Evolutionary conservation across 148 eudicot species (phyloP).

Genomic region (Camellia lanceoleosa): DNA sequence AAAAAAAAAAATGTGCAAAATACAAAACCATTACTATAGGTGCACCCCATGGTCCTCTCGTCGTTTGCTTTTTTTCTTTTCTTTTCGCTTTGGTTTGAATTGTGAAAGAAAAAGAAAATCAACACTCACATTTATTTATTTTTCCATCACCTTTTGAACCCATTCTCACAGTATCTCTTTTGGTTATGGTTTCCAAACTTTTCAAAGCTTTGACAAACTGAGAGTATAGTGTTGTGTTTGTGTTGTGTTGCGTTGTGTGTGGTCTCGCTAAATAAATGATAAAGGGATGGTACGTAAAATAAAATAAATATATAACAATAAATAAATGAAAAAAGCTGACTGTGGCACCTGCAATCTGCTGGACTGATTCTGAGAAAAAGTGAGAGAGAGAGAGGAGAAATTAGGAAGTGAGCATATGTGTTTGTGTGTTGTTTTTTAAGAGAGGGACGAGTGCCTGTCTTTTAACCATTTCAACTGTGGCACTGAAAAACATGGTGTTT

Average conservation of each 20-base stretch:
- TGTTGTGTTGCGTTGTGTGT: background rate
- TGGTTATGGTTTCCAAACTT: no score
- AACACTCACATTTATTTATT: no score
- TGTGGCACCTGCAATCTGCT: constrained; percentile 15
- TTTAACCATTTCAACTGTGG: constrained; percentile 23
- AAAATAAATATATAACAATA: background rate
- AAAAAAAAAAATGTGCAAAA: background rate
- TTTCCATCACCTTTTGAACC: background rate
- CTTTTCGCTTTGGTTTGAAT: background rate
- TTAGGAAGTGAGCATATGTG: background rate
- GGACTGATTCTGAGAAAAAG: constrained; percentile 20
- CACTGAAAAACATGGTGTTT: constrained; percentile 24
- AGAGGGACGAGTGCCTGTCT: constrained; percentile 21
- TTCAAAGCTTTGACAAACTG: background rate
- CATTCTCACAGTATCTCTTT: background rate
- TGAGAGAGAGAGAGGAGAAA: constrained; percentile 12
- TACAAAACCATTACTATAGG: background rate
- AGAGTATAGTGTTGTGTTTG: background rate
- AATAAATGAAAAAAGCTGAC: constrained; percentile 6
- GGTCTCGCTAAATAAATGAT: constrained; percentile 19
- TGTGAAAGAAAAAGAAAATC: background rate
- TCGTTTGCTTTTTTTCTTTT: background rate
- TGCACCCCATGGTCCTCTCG: background rate
- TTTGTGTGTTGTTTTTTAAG: constrained; percentile 14
- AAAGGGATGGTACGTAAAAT: background rate